These are phyloP conservation scores for Arthrobotrys sinensis DNA, from an alignment of 2,329 filamentous ascomycete genomes.

Conservation along the genomic window DNA sequence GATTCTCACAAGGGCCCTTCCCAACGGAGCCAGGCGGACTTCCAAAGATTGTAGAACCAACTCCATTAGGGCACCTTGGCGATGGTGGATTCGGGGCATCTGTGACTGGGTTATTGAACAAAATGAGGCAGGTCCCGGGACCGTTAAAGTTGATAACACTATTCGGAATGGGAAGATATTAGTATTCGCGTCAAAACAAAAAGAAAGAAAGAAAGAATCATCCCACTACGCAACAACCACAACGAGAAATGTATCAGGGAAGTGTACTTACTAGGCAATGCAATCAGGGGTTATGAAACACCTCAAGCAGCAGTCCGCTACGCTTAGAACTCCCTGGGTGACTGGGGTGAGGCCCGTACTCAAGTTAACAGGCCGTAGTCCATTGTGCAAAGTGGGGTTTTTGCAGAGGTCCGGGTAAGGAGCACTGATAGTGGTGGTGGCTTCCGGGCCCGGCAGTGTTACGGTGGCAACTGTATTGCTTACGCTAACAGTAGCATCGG, in stretches of 20 bases:
- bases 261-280: constrained; percentile 6
- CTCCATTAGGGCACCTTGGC: constrained; percentile 16
- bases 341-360: background rate
- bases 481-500: background rate
- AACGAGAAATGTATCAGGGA: background rate
- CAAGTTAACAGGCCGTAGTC: background rate
- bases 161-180: background rate
- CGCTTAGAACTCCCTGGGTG: background rate
- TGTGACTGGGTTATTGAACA: background rate
- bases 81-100: background rate
- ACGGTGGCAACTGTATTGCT: constrained; percentile 7
- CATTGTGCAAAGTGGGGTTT: constrained; percentile 1
- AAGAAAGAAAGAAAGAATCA: no score
- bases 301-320: background rate
- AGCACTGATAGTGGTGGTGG: constrained; percentile 23
- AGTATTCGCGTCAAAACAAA: no score
- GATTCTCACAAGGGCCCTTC: constrained; percentile 17
- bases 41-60: constrained; percentile 16
- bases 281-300: constrained; percentile 8
- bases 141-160: background rate
- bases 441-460: background rate
- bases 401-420: constrained; percentile 24
- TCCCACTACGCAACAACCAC: no score
- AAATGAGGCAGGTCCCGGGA: background rate
- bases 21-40: background rate